Evolutionary conservation across 2,329 filamentous ascomycete species (phyloP).

Genomic region (Fusarium drepaniforme): DNA sequence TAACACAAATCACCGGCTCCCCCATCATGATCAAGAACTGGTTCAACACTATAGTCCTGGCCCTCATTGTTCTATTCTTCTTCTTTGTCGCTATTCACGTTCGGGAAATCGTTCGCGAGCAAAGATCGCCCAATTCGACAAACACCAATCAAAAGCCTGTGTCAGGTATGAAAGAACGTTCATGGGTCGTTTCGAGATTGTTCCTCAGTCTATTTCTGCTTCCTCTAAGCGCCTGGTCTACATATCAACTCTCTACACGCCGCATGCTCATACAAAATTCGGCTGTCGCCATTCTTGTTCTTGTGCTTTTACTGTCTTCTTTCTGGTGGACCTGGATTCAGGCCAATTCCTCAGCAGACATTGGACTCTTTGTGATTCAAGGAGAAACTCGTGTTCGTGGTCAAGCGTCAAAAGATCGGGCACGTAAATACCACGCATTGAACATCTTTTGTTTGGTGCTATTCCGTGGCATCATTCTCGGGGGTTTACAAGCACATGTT

Average conservation of each 20-base stretch:
- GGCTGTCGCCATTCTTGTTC: slow-evolving; percentile 50
- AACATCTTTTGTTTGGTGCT: slow-evolving; percentile 27
- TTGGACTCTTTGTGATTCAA: slow-evolving; percentile 12
- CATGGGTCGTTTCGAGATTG: slow-evolving; percentile 70
- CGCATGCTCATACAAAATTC: slow-evolving; percentile 36
- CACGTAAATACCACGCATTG: slow-evolving; percentile 3
- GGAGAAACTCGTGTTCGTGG: too few relatives aligned
- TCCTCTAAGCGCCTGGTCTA: slow-evolving; percentile 76
- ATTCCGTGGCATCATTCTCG: slow-evolving; percentile 24
- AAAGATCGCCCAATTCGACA: accelerated
- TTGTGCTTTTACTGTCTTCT: slow-evolving; percentile 36
- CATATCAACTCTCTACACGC: slow-evolving; percentile 71
- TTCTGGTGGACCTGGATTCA: slow-evolving; percentile 45
- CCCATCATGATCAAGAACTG: slow-evolving; percentile 72
- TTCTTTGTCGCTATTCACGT: slow-evolving; percentile 68
- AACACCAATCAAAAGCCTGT: accelerated
- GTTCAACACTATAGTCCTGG: slow-evolving; percentile 76
- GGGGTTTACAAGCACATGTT: slow-evolving; percentile 21
- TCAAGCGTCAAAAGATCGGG: accelerated
- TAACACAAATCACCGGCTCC: slow-evolving; percentile 77
- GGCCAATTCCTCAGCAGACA: neutral
- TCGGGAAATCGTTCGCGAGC: neutral
- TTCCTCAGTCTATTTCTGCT: slow-evolving; percentile 83
- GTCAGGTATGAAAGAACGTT: slow-evolving; percentile 53
- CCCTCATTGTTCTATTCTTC: slow-evolving; percentile 69